Evolutionary conservation across 805 yeast genomes (phyloP).

Genomic region (Yarrowia osloensis): DNA sequence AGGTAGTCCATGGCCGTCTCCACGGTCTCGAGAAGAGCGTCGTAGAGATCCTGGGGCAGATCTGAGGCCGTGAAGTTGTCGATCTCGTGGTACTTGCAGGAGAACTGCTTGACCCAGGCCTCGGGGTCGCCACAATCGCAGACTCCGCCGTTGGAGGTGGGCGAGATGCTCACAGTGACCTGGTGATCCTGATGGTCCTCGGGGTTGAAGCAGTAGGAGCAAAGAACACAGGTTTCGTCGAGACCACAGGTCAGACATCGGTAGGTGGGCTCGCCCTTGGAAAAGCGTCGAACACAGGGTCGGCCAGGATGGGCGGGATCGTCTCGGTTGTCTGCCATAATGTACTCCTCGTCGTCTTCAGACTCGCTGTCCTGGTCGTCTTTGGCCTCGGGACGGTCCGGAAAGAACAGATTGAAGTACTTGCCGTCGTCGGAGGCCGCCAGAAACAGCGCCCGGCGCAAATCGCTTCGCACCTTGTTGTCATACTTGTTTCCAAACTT

Average conservation of each 20-base stretch:
- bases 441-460: constrained; percentile 48
- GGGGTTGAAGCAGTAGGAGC: constrained; percentile 72
- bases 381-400: constrained; percentile 36
- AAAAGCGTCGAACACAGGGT: constrained; percentile 73
- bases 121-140: constrained; percentile 91
- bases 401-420: constrained; percentile 47
- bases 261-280: constrained; percentile 79
- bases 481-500: constrained; percentile 38
- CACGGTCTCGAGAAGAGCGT: constrained; percentile 41
- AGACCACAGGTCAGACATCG: constrained; percentile 73
- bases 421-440: constrained; percentile 49
- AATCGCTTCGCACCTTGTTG: constrained; percentile 37
- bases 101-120: constrained; percentile 64
- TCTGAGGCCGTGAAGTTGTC: constrained; percentile 40
- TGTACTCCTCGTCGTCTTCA: constrained; percentile 37
- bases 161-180: constrained; percentile 61
- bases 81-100: constrained; percentile 50
- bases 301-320: constrained; percentile 56
- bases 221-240: constrained; percentile 83
- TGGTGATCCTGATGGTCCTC: constrained; percentile 73
- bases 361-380: constrained; percentile 36
- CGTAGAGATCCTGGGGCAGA: constrained; percentile 51
- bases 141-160: constrained; percentile 68
- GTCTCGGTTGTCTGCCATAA: constrained; percentile 34
- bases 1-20: constrained; percentile 39